Evolutionary conservation across 2,329 filamentous ascomycete genomes (phyloP).

Genomic region (Xylariaceae sp.): DNA sequence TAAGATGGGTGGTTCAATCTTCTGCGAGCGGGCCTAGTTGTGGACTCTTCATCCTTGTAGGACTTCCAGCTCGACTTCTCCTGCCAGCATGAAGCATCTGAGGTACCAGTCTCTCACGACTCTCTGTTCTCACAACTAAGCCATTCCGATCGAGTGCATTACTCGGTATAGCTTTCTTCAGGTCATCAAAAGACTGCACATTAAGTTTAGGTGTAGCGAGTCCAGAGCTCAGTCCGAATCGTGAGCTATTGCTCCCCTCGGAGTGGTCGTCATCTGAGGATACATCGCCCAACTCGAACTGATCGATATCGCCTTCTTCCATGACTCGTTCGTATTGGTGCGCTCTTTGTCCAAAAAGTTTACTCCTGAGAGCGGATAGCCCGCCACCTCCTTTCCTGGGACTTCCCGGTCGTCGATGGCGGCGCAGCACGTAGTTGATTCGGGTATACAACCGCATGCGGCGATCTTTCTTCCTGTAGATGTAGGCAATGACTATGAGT

Average conservation of each 20-base stretch:
- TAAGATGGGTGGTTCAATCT: no score
- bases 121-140: slow-evolving; percentile 77
- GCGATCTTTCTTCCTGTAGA: slow-evolving; percentile 77
- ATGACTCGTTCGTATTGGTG: slow-evolving; percentile 76
- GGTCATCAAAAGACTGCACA: slow-evolving; percentile 48
- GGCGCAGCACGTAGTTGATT: slow-evolving; percentile 41
- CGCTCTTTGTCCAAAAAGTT: slow-evolving; percentile 59
- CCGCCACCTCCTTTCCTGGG: slow-evolving; percentile 44
- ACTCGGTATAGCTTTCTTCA: slow-evolving; percentile 29
- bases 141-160: slow-evolving; percentile 63
- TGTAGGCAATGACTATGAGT: slow-evolving; percentile 62
- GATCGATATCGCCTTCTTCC: slow-evolving; percentile 70
- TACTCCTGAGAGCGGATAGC: slow-evolving; percentile 51
- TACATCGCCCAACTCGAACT: slow-evolving; percentile 73
- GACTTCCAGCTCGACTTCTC: slow-evolving; percentile 54
- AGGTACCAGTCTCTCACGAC: slow-evolving; percentile 69
- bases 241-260: slow-evolving; percentile 51
- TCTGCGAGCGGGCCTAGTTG: slow-evolving; percentile 49
- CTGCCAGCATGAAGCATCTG: slow-evolving; percentile 54
- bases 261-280: slow-evolving; percentile 62
- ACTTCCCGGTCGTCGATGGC: slow-evolving; percentile 42
- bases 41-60: slow-evolving; percentile 57
- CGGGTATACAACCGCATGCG: slow-evolving; percentile 58
- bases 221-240: slow-evolving; percentile 59
- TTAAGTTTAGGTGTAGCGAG: slow-evolving; percentile 63